Conservation (phyloP, 495 filamentous ascomycete genomes). For the Aspergillus heteromorphus region DNA sequence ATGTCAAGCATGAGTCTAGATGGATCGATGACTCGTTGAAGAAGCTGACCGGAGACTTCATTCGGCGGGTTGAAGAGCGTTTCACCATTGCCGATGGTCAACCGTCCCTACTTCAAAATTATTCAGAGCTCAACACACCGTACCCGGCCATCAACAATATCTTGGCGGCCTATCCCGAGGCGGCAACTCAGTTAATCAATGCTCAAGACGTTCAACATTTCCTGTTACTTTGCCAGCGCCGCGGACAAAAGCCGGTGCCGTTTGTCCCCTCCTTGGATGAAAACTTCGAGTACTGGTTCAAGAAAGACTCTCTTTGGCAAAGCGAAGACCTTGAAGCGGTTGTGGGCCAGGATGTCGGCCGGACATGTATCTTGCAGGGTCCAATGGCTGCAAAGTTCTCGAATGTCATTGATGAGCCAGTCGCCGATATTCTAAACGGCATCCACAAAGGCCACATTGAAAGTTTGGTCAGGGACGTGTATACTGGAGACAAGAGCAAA, state of each 20-base stretch:
- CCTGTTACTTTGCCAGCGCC: constrained; percentile 84
- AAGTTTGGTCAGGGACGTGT: constrained; percentile 71
- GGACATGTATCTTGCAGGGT: constrained; percentile 93
- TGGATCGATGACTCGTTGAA: constrained; percentile 90
- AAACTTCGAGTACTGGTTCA: constrained; percentile 97
- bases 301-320: constrained; percentile 99
- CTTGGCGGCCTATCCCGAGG: constrained; percentile 75
- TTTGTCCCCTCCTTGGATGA: constrained; percentile 93
- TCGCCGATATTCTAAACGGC: constrained; percentile 86
- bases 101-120: constrained; percentile 76
- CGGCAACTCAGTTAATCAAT: constrained; percentile 87
- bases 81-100: constrained; percentile 64
- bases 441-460: constrained; percentile 85
- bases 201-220: constrained; percentile 98
- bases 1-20: constrained; percentile 83
- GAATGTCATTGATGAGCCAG: constrained; percentile 79
- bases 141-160: constrained; percentile 71
- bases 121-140: constrained; percentile 79
- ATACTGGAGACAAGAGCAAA: constrained; percentile 61
- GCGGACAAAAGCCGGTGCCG: constrained; percentile 91
- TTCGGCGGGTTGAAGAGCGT: constrained; percentile 90
- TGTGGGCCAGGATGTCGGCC: constrained; percentile 88
- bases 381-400: constrained; percentile 92
- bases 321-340: constrained; percentile 96
- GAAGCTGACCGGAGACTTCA: constrained; percentile 85